A percentile compares a stretch with the other conserved stretches of the same genome.
Evolutionary conservation across 768 basidiomycete species (phyloP).

Genomic region (Sporobolomyces phaffii): DNA sequence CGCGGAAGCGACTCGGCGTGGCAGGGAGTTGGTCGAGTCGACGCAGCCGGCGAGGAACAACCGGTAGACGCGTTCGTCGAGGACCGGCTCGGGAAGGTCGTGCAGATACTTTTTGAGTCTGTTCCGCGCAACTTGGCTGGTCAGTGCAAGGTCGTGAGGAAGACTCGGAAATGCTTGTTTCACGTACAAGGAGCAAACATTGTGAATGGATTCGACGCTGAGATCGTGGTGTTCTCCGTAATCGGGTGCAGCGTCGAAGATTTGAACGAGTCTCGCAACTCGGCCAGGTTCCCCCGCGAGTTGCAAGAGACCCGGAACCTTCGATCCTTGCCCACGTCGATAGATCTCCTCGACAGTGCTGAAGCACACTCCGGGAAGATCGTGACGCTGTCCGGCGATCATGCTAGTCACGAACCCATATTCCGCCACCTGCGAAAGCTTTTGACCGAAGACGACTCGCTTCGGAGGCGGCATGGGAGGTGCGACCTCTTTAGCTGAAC

Average conservation of each 20-base stretch:
- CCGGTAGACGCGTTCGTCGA: slow-evolving; percentile 50
- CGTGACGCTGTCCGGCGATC: slow-evolving; percentile 39
- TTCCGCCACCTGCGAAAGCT: slow-evolving; percentile 21
- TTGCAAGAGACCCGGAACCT: slow-evolving; percentile 51
- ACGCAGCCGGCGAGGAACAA: slow-evolving; percentile 52
- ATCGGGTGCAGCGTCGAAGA: slow-evolving; percentile 47
- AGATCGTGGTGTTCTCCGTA: slow-evolving; percentile 42
- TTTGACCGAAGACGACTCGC: slow-evolving; percentile 29
- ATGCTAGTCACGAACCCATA: slow-evolving; percentile 36
- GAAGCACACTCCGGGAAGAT: slow-evolving; percentile 38
- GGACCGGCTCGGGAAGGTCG: slow-evolving; percentile 52
- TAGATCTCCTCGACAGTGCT: slow-evolving; percentile 51
- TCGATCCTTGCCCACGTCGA: slow-evolving; percentile 50
- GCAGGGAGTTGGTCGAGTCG: slow-evolving; percentile 45
- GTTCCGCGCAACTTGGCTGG: neutral
- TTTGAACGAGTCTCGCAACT: slow-evolving; percentile 48
- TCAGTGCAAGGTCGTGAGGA: neutral
- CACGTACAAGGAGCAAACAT: slow-evolving; percentile 52
- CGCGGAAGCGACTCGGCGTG: slow-evolving; percentile 49
- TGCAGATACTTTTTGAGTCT: slow-evolving; percentile 52
- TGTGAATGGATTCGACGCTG: slow-evolving; percentile 48
- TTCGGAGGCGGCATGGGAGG: neutral
- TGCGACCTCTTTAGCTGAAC: slow-evolving; percentile 12
- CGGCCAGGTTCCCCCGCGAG: slow-evolving; percentile 50
- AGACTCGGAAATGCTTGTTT: neutral